Percentiles rank a stretch among this genome's conserved stretches.
These are phyloP conservation scores for Penicillium sp. DNA, from an alignment of 2,329 filamentous ascomycete genomes.

Conservation along the genomic window DNA sequence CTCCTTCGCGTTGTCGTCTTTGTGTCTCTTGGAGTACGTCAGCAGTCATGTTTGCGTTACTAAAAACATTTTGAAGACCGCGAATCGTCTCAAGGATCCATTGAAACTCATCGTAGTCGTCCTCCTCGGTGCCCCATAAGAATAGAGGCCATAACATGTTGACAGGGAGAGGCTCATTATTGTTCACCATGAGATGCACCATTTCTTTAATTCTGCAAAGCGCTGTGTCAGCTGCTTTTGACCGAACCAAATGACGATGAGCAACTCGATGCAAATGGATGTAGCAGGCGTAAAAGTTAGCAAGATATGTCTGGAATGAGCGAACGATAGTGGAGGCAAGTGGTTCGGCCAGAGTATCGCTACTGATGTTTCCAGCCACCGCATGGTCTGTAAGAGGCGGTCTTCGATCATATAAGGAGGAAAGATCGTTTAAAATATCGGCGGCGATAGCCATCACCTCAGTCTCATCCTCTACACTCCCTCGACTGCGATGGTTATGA, in stretches of 20 bases:
- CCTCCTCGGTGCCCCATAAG: conserved; percentile 57
- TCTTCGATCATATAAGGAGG: conserved; percentile 51
- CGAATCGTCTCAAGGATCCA: conserved; percentile 48
- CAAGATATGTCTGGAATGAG: conserved; percentile 56
- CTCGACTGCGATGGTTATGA: conserved; percentile 56
- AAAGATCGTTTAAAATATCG: conserved; percentile 52
- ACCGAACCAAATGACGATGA: conserved; percentile 49
- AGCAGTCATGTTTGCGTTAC: conserved; percentile 42
- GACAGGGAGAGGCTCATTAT: conserved; percentile 40
- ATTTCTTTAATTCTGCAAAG: neutral
- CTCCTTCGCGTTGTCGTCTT: conserved; percentile 36
- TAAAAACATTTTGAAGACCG: conserved; percentile 39
- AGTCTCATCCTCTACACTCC: conserved; percentile 58
- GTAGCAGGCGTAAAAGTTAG: conserved; percentile 58
- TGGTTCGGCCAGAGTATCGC: conserved; percentile 49
- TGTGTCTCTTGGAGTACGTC: conserved; percentile 41
- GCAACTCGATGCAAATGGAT: conserved; percentile 59
- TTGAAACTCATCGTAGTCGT: conserved; percentile 51
- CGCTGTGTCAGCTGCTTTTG: neutral
- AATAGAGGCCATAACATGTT: conserved; percentile 59
- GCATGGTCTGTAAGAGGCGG: conserved; percentile 59
- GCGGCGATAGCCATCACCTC: conserved; percentile 58
- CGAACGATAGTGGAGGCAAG: conserved; percentile 53
- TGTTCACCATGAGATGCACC: neutral
- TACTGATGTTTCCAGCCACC: conserved; percentile 51